These are phyloP conservation scores for Saccharomyces hybrid DNA, from an alignment of 1,139 yeast genomes.

Conservation along the genomic window DNA sequence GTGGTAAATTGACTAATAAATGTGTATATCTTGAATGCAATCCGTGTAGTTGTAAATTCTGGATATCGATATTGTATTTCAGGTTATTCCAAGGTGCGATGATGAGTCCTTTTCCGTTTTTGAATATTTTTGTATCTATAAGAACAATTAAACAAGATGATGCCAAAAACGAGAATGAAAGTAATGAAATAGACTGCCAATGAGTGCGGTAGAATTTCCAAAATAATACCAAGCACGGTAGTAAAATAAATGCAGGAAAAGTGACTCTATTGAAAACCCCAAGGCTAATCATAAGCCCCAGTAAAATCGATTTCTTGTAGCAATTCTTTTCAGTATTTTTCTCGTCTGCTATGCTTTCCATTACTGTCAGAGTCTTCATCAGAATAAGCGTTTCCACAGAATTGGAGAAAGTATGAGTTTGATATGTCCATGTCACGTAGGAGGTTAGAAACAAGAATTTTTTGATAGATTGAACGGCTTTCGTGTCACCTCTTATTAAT, in stretches of 20 bases:
- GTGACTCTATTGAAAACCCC: slow-evolving; percentile 85
- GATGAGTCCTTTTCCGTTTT: slow-evolving; percentile 31
- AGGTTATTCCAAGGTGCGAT: slow-evolving; percentile 75
- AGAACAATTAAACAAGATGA: slow-evolving; percentile 38
- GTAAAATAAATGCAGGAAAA: slow-evolving; percentile 61
- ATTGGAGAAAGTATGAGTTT: slow-evolving; percentile 84
- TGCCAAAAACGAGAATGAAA: slow-evolving; percentile 29
- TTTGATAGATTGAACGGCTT: slow-evolving; percentile 36
- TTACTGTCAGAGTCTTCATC: slow-evolving; percentile 43
- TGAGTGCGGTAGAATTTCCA: slow-evolving; percentile 26
- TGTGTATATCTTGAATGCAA: slow-evolving; percentile 76
- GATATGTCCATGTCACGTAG: slow-evolving; percentile 72
- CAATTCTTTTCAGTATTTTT: background rate
- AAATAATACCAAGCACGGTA: slow-evolving; percentile 49
- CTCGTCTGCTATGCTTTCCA: slow-evolving; percentile 15
- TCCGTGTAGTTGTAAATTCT: slow-evolving; percentile 72
- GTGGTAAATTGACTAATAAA: slow-evolving; percentile 65
- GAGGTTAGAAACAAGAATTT: slow-evolving; percentile 69
- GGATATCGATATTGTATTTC: slow-evolving; percentile 51
- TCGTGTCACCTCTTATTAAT: background rate
- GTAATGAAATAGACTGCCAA: slow-evolving; percentile 23
- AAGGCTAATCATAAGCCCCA: slow-evolving; percentile 51
- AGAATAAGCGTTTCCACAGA: slow-evolving; percentile 71
- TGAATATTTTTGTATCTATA: slow-evolving; percentile 45
- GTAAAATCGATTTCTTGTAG: slow-evolving; percentile 26